Evolutionary conservation across 2,329 filamentous ascomycete species (phyloP).

Genomic region (Xenoacremonium recifei): DNA sequence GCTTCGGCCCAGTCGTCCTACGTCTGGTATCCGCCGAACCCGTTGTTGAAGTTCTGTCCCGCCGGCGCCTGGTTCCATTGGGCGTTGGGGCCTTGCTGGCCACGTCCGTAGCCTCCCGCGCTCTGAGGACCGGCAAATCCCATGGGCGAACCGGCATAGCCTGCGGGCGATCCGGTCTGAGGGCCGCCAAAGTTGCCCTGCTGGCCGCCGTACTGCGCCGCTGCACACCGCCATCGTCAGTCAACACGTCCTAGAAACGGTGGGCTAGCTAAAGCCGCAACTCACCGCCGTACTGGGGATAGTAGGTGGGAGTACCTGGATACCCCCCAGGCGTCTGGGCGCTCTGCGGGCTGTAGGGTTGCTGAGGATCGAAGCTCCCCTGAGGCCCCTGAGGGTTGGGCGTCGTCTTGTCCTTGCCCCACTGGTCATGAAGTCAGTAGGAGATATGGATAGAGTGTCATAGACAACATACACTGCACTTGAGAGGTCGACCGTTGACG

Average conservation of each 20-base stretch:
- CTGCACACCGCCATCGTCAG: slow-evolving; percentile 34
- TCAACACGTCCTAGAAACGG: slow-evolving; percentile 9
- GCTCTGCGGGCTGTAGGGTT: slow-evolving; percentile 70
- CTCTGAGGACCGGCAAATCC: slow-evolving; percentile 70
- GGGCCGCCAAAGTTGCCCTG: slow-evolving; percentile 65
- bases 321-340: slow-evolving; percentile 69
- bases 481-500: slow-evolving; percentile 92
- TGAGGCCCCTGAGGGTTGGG: slow-evolving; percentile 64
- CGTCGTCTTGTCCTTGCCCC: slow-evolving; percentile 98
- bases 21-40: slow-evolving; percentile 63
- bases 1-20: slow-evolving; percentile 34
- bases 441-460: neutral
- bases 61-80: slow-evolving; percentile 54
- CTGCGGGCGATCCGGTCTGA: slow-evolving; percentile 59
- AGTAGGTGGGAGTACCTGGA: slow-evolving; percentile 80
- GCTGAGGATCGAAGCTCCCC: slow-evolving; percentile 72
- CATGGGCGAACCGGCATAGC: slow-evolving; percentile 67
- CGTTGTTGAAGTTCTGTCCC: slow-evolving; percentile 58
- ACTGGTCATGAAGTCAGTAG: slow-evolving; percentile 53
- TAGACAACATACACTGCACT: slow-evolving; percentile 89
- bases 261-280: slow-evolving; percentile 26
- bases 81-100: slow-evolving; percentile 57
- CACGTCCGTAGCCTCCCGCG: slow-evolving; percentile 82
- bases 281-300: slow-evolving; percentile 88
- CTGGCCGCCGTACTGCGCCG: slow-evolving; percentile 64